phyloP scores from a whole-genome alignment of 1,139 yeast species.

The Kluyveromyces sp. region DNA sequence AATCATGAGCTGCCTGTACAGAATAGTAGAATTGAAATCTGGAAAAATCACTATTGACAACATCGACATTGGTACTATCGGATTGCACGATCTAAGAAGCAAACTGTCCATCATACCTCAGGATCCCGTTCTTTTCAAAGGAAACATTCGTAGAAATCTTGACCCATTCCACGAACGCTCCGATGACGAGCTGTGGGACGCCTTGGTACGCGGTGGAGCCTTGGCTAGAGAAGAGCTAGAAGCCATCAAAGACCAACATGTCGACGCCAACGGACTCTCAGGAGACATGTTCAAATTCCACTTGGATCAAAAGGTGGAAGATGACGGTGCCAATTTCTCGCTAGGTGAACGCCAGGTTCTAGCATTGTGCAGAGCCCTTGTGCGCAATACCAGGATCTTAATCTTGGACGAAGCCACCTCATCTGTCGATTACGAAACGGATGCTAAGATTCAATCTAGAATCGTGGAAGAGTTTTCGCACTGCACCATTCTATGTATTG shows the following conservation, averaged over 20 bases:
- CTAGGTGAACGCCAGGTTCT: conserved; percentile 72
- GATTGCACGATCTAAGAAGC: conserved; percentile 46
- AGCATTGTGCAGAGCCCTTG: conserved; percentile 71
- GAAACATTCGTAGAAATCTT: conserved; percentile 51
- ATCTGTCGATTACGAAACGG: conserved; percentile 74
- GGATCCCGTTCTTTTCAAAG: conserved; percentile 62
- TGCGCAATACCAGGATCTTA: conserved; percentile 58
- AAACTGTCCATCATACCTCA: conserved; percentile 61
- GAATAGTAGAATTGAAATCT: conserved; percentile 41
- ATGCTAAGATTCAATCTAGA: conserved; percentile 59
- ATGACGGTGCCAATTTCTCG: conserved; percentile 69
- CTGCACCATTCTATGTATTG: conserved; percentile 72
- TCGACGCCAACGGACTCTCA: conserved; percentile 10
- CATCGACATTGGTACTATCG: conserved; percentile 41
- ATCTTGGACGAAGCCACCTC: conserved; percentile 81
- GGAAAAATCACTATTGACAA: conserved; percentile 48
- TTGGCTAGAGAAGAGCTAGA: conserved; percentile 38
- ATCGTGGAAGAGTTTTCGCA: conserved; percentile 53
- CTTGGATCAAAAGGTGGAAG: conserved; percentile 59
- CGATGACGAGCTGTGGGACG: conserved; percentile 51
- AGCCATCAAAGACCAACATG: conserved; percentile 27
- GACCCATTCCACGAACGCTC: conserved; percentile 50
- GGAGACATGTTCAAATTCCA: conserved; percentile 49
- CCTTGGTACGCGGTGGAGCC: conserved; percentile 56
- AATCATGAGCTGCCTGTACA: conserved; percentile 49